These are phyloP conservation scores for Opeltia flavorubescens DNA, from an alignment of 495 filamentous ascomycete genomes.

Conservation along the genomic window DNA sequence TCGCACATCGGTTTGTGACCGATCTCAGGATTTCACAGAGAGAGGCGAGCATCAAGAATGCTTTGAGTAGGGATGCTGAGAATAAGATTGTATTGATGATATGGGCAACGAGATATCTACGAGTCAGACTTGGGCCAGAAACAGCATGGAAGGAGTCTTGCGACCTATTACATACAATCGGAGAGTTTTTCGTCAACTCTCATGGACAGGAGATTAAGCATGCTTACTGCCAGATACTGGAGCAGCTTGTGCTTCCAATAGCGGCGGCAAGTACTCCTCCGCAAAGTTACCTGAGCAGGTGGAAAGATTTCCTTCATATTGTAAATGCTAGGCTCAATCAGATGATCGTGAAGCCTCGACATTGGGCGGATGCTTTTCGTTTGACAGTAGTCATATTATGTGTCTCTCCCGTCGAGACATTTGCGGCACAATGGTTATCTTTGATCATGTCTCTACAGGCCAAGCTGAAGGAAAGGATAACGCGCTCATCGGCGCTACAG, in stretches of 20 bases:
- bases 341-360: slow-evolving; percentile 78
- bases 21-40: slow-evolving; percentile 68
- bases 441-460: slow-evolving; percentile 60
- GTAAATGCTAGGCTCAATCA: slow-evolving; percentile 61
- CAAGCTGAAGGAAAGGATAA: slow-evolving; percentile 68
- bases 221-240: slow-evolving; percentile 83
- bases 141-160: slow-evolving; percentile 77
- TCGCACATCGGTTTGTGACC: slow-evolving; percentile 62
- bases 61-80: slow-evolving; percentile 49
- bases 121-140: slow-evolving; percentile 51
- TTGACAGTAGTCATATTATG: slow-evolving; percentile 74
- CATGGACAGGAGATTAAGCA: slow-evolving; percentile 83
- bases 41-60: slow-evolving; percentile 46
- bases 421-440: slow-evolving; percentile 73
- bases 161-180: slow-evolving; percentile 69
- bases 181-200: slow-evolving; percentile 64
- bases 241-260: slow-evolving; percentile 75
- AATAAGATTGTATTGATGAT: slow-evolving; percentile 71
- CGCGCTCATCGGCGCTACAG: slow-evolving; percentile 68
- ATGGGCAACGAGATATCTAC: slow-evolving; percentile 79
- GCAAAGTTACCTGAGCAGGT: slow-evolving; percentile 64
- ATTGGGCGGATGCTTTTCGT: slow-evolving; percentile 80
- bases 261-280: slow-evolving; percentile 53
- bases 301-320: slow-evolving; percentile 68
- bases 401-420: slow-evolving; percentile 70